Percentiles rank a stretch among this genome's conserved stretches.
These are phyloP conservation scores for Hypoxylon sp. DNA, from an alignment of 2,329 filamentous ascomycete genomes.

Conservation along the genomic window DNA sequence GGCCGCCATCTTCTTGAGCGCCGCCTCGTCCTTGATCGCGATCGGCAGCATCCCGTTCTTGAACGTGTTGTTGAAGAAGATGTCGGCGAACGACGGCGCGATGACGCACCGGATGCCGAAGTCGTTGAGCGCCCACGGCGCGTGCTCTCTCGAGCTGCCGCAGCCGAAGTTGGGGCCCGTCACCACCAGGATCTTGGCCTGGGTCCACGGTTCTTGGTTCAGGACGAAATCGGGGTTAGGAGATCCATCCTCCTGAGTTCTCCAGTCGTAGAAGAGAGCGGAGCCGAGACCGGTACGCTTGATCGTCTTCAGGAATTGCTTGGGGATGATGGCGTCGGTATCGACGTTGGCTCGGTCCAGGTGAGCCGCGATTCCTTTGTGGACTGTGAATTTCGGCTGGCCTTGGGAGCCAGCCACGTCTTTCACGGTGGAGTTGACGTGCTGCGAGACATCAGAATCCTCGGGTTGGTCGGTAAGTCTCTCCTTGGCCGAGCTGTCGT, in stretches of 20 bases:
- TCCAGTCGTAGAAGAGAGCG: constrained; percentile 86
- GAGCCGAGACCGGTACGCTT: constrained; percentile 92
- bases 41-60: constrained; percentile 99
- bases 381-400: constrained; percentile 81
- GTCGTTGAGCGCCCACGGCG: constrained; percentile 94
- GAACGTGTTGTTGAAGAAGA: constrained; percentile 99
- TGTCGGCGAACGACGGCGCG: constrained; percentile 81
- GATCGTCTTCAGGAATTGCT: constrained; percentile 99
- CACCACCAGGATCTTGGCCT: constrained; percentile 87
- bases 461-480: constrained; percentile 65
- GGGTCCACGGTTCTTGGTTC: constrained; percentile 86
- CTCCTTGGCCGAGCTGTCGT: constrained; percentile 62
- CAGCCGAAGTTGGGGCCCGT: constrained; percentile 96
- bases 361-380: constrained; percentile 88
- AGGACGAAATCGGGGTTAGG: constrained; percentile 86
- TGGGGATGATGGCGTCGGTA: constrained; percentile 99
- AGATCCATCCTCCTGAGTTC: constrained; percentile 75
- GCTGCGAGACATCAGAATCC: constrained; percentile 71
- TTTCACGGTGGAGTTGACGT: constrained; percentile 67
- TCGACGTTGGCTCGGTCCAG: constrained; percentile 91
- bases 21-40: constrained; percentile 70
- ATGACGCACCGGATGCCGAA: constrained; percentile 96
- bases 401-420: constrained; percentile 63
- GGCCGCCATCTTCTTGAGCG: constrained; percentile 73
- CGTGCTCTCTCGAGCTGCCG: constrained; percentile 90